Base-by-base conservation (phyloP, 1,284 basidiomycete species). In the Ustilago curta region DNA sequence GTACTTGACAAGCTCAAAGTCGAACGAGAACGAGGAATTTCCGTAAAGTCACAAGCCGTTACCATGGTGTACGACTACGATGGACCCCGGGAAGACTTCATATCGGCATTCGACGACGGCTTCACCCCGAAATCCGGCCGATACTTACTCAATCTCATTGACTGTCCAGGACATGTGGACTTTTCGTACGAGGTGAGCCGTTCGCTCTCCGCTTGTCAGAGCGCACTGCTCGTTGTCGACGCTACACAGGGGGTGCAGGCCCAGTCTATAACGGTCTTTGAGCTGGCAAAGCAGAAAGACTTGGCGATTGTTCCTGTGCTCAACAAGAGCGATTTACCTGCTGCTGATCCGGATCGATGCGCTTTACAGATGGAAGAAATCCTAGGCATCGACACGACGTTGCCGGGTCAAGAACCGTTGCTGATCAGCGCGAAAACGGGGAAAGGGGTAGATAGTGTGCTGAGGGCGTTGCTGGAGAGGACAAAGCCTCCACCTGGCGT, bases 201-300 rank as follows among this genome's bases (percentile, higher is more conserved):
- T 49, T 95, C 93, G 44, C 87, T 99, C 27, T 91, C 94, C 2
- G 95, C 95, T 35, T 97, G 93, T 78, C 93, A 99, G 86, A 95
- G 95, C 19, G 96, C 94, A 4, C 85, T 99, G 50, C 87, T 99
- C 14, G 88, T 90, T 2, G 94, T 99, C 0, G 96, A 99, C 83
- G 94, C 95, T 14, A 95, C 94, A 47, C 96, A 98, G 88, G 96
- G 96, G 14, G 91, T 99, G 6, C 97, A 99, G 86, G 96, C 97
- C 0, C 97, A 99, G 86, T 94, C 95, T 6, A 91, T 99, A 60
- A 96, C 94, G 0, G 97, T 99, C 6, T 96, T 93, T 79, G 92
- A 96, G 77, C 90, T 93, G 57, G 88, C 89, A 79, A 93, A 95
- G 82, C 89, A 91, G 51, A 78, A 76, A 40, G 91, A 92, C 1